These are phyloP conservation scores for Neospermospora avenae DNA, from an alignment of 2,329 filamentous ascomycete genomes.

Conservation along the genomic window DNA sequence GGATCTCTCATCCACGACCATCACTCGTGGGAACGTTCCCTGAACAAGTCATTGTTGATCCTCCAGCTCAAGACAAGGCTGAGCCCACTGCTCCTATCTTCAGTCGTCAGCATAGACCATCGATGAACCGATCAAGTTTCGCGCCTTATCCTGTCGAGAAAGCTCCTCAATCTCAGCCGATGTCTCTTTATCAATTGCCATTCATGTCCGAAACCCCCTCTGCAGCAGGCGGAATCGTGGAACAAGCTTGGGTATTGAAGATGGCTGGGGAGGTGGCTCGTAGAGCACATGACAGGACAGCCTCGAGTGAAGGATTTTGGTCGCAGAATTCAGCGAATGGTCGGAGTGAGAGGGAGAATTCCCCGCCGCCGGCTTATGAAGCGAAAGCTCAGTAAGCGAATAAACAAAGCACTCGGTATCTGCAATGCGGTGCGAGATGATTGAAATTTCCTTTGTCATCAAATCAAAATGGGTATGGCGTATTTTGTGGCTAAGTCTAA, in stretches of 20 bases:
- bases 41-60: conserved; percentile 22
- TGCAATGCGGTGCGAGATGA: conserved; percentile 2
- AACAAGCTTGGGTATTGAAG: conserved; percentile 78
- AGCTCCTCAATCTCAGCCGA: neutral
- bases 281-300: conserved; percentile 84
- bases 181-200: conserved; percentile 18
- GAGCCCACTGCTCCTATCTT: conserved; percentile 20
- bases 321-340: conserved; percentile 13
- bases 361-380: conserved; percentile 62
- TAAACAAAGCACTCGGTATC: conserved; percentile 14
- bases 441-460: conserved; percentile 13
- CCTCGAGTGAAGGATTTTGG: conserved; percentile 45
- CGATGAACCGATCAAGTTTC: conserved; percentile 9
- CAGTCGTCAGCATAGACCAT: conserved; percentile 20
- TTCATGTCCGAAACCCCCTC: conserved; percentile 17
- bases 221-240: conserved; percentile 39
- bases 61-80: conserved; percentile 16
- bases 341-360: conserved; percentile 47
- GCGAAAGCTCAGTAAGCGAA: conserved; percentile 23
- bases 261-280: conserved; percentile 90
- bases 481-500: conserved; percentile 5
- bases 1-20: conserved; percentile 19
- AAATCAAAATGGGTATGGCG: conserved; percentile 7
- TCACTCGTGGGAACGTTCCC: conserved; percentile 15
- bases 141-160: conserved; percentile 26